Conservation (phyloP, 805 yeast genomes). For the Saccharomycopsis guyanensis region DNA sequence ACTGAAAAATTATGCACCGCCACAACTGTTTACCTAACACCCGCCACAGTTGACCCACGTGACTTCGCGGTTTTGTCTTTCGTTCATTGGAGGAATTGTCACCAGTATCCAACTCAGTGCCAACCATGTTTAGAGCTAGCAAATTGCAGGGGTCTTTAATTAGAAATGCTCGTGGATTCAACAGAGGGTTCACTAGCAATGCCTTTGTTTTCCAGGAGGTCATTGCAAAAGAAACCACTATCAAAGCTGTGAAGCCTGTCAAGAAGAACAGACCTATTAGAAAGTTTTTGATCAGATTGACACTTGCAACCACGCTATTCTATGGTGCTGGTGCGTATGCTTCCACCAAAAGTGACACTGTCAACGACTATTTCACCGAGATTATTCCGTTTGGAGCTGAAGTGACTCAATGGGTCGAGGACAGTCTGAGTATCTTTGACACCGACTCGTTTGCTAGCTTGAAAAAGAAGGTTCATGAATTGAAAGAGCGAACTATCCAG, state of each 20-base stretch:
- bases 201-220: background rate
- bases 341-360: slow-evolving; percentile 47
- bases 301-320: slow-evolving; percentile 29
- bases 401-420: slow-evolving; percentile 43
- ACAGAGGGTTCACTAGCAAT: background rate
- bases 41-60: too few species aligned
- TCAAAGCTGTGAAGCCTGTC: background rate
- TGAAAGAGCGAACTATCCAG: slow-evolving; percentile 32
- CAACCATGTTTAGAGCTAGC: too few species aligned
- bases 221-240: background rate
- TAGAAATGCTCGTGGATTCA: too few species aligned
- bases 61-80: background rate
- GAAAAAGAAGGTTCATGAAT: slow-evolving; percentile 31
- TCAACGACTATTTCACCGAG: slow-evolving; percentile 55
- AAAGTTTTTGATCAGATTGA: slow-evolving; percentile 27
- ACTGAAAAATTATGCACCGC: too few species aligned
- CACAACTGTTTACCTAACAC: too few species aligned
- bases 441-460: slow-evolving; percentile 29
- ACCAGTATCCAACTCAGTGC: too few species aligned
- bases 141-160: too few species aligned
- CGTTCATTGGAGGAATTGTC: background rate
- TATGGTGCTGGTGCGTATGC: slow-evolving; percentile 57
- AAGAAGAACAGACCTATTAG: slow-evolving; percentile 24
- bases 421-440: slow-evolving; percentile 20
- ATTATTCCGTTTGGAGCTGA: slow-evolving; percentile 58